Evolutionary conservation across 2,329 filamentous ascomycete genomes (phyloP).

Genomic region (Monilinia vaccinii-corymbosi): DNA sequence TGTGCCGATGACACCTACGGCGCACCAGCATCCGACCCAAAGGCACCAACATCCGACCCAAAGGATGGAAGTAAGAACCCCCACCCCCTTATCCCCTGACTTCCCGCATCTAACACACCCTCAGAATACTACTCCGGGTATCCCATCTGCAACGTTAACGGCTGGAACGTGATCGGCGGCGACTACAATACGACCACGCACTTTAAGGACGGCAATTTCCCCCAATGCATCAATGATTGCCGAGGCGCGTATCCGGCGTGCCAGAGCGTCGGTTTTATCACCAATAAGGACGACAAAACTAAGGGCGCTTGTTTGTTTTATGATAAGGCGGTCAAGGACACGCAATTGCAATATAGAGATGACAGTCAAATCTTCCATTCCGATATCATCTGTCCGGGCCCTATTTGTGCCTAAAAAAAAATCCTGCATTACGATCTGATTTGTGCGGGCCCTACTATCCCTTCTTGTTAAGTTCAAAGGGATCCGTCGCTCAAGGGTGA

Average conservation of each 20-base stretch:
- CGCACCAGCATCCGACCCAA: no score
- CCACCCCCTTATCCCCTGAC: no score
- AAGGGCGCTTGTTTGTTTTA: slow-evolving; percentile 4
- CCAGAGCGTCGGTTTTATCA: slow-evolving; percentile 2
- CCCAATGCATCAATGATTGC: slow-evolving; percentile 4
- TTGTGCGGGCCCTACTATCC: not conserved
- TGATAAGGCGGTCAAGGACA: not conserved
- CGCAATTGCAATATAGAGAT: slow-evolving; percentile 7
- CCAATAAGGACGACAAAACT: no score
- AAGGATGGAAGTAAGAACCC: not conserved
- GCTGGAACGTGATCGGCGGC: not conserved
- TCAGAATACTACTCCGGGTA: not conserved
- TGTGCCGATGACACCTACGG: no score
- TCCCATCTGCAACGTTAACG: not conserved
- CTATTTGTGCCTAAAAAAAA: no score
- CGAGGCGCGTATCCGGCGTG: slow-evolving; percentile 1
- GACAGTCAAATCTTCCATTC: slow-evolving; percentile 7
- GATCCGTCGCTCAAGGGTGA: not conserved
- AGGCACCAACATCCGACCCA: no score
- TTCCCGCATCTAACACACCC: not conserved
- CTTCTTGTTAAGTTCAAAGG: not conserved
- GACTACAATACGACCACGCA: slow-evolving; percentile 1
- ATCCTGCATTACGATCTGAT: slow-evolving; percentile 10
- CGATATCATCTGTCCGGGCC: slow-evolving; percentile 5
- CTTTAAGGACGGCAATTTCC: no score